These are phyloP conservation scores for Mesotaenium endlicherianum DNA, from an alignment of 139 green algal genomes.

Conservation along the genomic window DNA sequence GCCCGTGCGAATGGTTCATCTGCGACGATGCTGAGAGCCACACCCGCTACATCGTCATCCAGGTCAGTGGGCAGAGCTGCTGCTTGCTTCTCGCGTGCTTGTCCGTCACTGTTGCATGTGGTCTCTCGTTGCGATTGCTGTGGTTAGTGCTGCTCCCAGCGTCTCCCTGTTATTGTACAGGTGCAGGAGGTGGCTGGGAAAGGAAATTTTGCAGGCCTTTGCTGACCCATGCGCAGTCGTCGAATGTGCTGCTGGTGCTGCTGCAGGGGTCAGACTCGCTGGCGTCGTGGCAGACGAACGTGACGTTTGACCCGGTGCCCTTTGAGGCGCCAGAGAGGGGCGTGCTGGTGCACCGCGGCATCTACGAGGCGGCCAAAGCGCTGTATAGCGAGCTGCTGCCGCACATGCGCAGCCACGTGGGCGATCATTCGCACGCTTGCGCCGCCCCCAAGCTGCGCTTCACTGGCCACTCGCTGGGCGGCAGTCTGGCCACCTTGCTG, in stretches of 20 bases:
- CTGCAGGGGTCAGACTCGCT: conserved; percentile 82
- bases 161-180: too few relatives aligned
- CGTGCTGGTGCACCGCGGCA: conserved; percentile 87
- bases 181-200: too few relatives aligned
- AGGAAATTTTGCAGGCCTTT: too few relatives aligned
- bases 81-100: conserved; percentile 2
- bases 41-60: conserved; percentile 56
- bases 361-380: conserved; percentile 80
- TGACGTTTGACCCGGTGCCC: conserved; percentile 91
- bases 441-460: conserved; percentile 27
- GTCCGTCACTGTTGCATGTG: too few relatives aligned
- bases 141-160: too few relatives aligned
- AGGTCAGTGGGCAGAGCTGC: conserved; percentile 11
- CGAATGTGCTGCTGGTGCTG: too few relatives aligned
- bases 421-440: background rate
- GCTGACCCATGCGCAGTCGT: too few relatives aligned
- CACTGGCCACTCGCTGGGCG: conserved; percentile 87
- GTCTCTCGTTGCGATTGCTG: too few relatives aligned
- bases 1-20: conserved; percentile 54
- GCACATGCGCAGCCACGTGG: conserved; percentile 79
- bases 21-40: conserved; percentile 34
- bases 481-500: conserved; percentile 79
- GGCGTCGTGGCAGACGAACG: conserved; percentile 77
- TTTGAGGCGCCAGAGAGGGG: conserved; percentile 86
- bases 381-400: conserved; percentile 91